Evolutionary conservation across 2,329 filamentous ascomycete species (phyloP).

Genomic region (Cercospora citrullina): DNA sequence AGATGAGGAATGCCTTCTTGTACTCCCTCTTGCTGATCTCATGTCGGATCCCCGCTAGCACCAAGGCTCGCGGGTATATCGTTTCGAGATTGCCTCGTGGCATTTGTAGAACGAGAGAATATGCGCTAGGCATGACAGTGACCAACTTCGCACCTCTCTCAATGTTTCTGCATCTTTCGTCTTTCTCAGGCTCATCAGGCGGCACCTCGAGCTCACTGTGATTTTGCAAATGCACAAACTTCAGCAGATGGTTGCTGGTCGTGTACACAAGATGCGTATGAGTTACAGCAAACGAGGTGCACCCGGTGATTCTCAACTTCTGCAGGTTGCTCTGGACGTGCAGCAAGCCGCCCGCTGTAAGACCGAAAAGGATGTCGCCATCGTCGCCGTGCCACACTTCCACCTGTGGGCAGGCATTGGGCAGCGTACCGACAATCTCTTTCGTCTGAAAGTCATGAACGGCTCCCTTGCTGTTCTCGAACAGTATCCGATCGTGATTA

Average conservation of each 20-base stretch:
- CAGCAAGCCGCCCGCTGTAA: slow-evolving; percentile 74
- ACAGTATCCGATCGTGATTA: slow-evolving; percentile 29
- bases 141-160: slow-evolving; percentile 86
- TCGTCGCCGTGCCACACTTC: slow-evolving; percentile 43
- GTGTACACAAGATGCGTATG: slow-evolving; percentile 84
- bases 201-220: slow-evolving; percentile 73
- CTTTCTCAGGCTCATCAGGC: slow-evolving; percentile 81
- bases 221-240: slow-evolving; percentile 78
- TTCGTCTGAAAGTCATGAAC: slow-evolving; percentile 17
- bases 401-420: slow-evolving; percentile 30
- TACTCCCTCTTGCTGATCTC: slow-evolving; percentile 82
- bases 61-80: slow-evolving; percentile 87
- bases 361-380: slow-evolving; percentile 54
- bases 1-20: slow-evolving; percentile 78
- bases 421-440: slow-evolving; percentile 23
- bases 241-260: slow-evolving; percentile 86
- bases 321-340: slow-evolving; percentile 53
- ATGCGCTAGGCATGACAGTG: slow-evolving; percentile 83
- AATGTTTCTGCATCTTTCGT: slow-evolving; percentile 88
- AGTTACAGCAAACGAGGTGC: slow-evolving; percentile 86
- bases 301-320: slow-evolving; percentile 74
- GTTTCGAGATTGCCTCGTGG: slow-evolving; percentile 94
- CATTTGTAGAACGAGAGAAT: slow-evolving; percentile 88
- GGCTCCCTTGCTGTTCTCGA: slow-evolving; percentile 25
- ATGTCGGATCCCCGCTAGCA: slow-evolving; percentile 82